Evolutionary conservation across 179 eudicot genomes (phyloP), one percentile per base, ranked within the genome.

Genomic region (Patellifolia procumbens): DNA sequence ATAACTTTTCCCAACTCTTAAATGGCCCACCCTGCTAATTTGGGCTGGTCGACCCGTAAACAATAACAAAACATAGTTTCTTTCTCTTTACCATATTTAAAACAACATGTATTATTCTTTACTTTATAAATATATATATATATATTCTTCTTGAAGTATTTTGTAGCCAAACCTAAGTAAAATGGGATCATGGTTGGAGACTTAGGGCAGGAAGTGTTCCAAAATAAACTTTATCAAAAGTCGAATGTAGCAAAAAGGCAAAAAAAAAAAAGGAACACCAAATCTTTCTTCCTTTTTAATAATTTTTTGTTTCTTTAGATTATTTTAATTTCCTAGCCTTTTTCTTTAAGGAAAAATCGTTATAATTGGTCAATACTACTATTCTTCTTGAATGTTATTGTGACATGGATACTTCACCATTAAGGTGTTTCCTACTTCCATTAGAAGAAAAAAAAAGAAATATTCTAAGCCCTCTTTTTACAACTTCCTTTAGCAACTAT

Each of bases 341-440:
- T 77, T 77, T 31, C 72, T 37, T 45, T 49, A 10, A 70, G 24
- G 51, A 69, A 13, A 77, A 55, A 70, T 22, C 34, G 48, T 79
- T 73, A 17, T 46, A 11, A 58, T 58, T 73, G 74, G 63, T 63
- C 26, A 63, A 32, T 63, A 19, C 66, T 13, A 79, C 73, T 69
- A 61, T 24, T 61, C 58, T 7, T 78, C 35, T 32, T 28, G 31
- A 19, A 34, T 61, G 51, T 26, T 35, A 37, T 13, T 5, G 59
- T 78, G 81, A 72, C 72, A 1, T 79, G 75, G 58, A 79, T 59
- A 29, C 82, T 79, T 79, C 82, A 58, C 49, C 82, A 68, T 48
- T 79, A 79, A 79, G 82, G 77, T 79, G 82, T 43, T 79, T 79
- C 52, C 61, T 48, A 59, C 71, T 46, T 46, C 74, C 82, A 79